Conservation (phyloP, 2,329 filamentous ascomycete species). For the Geosmithia flava region DNA sequence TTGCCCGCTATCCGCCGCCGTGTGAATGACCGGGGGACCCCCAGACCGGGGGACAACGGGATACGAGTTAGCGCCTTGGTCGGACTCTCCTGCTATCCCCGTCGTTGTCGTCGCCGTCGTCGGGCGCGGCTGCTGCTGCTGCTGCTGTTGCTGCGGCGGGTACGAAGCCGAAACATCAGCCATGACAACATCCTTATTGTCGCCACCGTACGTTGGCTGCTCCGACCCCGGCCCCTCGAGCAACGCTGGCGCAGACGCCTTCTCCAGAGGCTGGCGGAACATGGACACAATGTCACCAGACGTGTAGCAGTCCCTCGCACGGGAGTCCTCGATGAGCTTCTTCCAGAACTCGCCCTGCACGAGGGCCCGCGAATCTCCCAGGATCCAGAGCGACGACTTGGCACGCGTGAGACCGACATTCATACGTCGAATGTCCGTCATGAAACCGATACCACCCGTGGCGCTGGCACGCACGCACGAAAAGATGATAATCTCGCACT, state of each 20-base stretch:
- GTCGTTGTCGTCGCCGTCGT: no score
- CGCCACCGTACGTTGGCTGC: slow-evolving; percentile 7
- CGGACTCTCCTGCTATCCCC: no score
- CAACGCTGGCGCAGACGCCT: slow-evolving; percentile 4
- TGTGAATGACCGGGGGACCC: slow-evolving; percentile 24
- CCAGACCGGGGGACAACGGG: neutral
- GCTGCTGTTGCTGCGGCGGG: neutral
- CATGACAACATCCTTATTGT: slow-evolving; percentile 6
- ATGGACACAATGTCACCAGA: slow-evolving; percentile 43
- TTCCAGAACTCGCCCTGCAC: slow-evolving; percentile 85
- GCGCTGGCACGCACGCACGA: slow-evolving; percentile 90
- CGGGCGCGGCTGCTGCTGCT: neutral
- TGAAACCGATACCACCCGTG: slow-evolving; percentile 94
- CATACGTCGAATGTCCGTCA: slow-evolving; percentile 97
- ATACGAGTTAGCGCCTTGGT: neutral
- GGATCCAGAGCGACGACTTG: slow-evolving; percentile 91
- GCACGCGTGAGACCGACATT: slow-evolving; percentile 96
- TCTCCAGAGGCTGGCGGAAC: slow-evolving; percentile 30
- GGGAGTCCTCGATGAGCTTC: slow-evolving; percentile 73
- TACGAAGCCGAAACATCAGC: slow-evolving; percentile 2
- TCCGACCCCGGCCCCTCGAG: neutral
- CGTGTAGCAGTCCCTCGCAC: slow-evolving; percentile 62
- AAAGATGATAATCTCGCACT: slow-evolving; percentile 97
- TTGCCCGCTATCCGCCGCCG: slow-evolving; percentile 10
- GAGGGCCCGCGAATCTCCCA: slow-evolving; percentile 82